A percentile compares a stretch with the other conserved stretches of the same genome.
Conservation (phyloP, 768 basidiomycete genomes). For the Leccinum arenicola region DNA sequence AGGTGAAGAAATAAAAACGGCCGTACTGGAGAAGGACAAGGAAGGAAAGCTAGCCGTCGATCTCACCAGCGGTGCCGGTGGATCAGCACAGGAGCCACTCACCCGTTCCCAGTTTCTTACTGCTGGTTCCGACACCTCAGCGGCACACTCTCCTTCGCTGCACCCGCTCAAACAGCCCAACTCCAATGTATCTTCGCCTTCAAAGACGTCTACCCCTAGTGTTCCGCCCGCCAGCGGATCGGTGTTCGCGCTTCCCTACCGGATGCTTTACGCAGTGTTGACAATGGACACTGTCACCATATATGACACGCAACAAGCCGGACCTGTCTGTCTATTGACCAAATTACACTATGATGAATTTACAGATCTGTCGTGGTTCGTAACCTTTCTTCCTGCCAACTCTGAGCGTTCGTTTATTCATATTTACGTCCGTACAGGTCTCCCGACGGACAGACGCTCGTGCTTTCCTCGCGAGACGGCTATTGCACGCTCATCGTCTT, state of each 20-base stretch:
- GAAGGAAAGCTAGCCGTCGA: slow-evolving; percentile 65
- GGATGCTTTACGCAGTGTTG: slow-evolving; percentile 92
- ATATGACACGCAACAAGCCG: slow-evolving; percentile 95
- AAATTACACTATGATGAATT: slow-evolving; percentile 98
- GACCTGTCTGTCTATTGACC: slow-evolving; percentile 86
- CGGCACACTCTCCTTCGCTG: slow-evolving; percentile 10
- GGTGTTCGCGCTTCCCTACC: slow-evolving; percentile 86
- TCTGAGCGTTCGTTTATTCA: slow-evolving; percentile 5
- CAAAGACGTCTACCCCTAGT: slow-evolving; percentile 19
- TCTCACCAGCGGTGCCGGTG: slow-evolving; percentile 39
- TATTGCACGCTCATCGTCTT: slow-evolving; percentile 96
- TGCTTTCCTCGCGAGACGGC: slow-evolving; percentile 91
- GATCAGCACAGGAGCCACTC: slow-evolving; percentile 8
- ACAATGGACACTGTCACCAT: slow-evolving; percentile 95
- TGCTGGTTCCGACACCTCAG: slow-evolving; percentile 8
- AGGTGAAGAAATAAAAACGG: slow-evolving; percentile 46
- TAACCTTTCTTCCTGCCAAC: slow-evolving; percentile 9
- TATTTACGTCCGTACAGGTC: slow-evolving; percentile 60
- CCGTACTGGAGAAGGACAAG: slow-evolving; percentile 62
- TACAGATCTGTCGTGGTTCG: slow-evolving; percentile 94
- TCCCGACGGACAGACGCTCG: slow-evolving; percentile 88
- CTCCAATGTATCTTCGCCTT: slow-evolving; percentile 14
- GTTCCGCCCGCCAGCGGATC: slow-evolving; percentile 56
- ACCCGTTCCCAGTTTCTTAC: slow-evolving; percentile 1
- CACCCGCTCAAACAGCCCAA: slow-evolving; percentile 15